Percentiles rank a stretch among this genome's conserved stretches.
phyloP scores from a whole-genome alignment of 2,329 filamentous ascomycete genomes.

The Stachybotrys chlorohalonatus region DNA sequence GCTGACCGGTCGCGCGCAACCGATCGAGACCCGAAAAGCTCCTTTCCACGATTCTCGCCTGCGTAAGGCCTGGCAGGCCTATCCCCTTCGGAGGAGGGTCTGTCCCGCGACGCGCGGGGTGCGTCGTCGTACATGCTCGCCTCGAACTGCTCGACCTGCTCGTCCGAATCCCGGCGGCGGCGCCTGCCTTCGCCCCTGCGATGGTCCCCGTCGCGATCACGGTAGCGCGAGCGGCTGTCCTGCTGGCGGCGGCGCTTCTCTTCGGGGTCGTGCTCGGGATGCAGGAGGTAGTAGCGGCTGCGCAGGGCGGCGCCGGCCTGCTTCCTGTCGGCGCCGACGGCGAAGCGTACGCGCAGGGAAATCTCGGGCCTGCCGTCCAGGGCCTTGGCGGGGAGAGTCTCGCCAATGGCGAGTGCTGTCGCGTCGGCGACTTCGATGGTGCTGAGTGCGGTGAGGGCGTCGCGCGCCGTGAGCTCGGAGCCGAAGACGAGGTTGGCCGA shows the following conservation, averaged over 20 bases:
- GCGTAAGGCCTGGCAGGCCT: conserved; percentile 19
- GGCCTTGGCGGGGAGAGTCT: conserved; percentile 60
- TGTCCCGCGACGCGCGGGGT: conserved; percentile 19
- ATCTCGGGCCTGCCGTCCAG: conserved; percentile 60
- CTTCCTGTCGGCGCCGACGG: conserved; percentile 71
- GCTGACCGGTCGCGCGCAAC: conserved; percentile 38
- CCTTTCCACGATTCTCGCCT: conserved; percentile 41
- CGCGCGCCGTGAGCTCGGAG: conserved; percentile 39
- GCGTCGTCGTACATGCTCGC: conserved; percentile 78
- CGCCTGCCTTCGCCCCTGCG: conserved; percentile 28
- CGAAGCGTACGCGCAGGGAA: conserved; percentile 62
- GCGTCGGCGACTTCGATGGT: conserved; percentile 42
- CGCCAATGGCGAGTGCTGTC: conserved; percentile 47
- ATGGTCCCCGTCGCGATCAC: conserved; percentile 41
- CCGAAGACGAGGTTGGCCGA: conserved; percentile 80
- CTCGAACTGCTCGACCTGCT: conserved; percentile 52
- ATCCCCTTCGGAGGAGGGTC: conserved; percentile 13
- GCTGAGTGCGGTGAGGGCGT: conserved; percentile 46
- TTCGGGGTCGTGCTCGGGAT: conserved; percentile 80
- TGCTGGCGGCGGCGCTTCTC: conserved; percentile 56
- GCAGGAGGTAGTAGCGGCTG: conserved; percentile 86
- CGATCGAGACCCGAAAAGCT: conserved; percentile 48
- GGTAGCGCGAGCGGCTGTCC: conserved; percentile 51
- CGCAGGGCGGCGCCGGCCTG: conserved; percentile 65
- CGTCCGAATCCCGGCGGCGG: conserved; percentile 35